Evolutionary conservation across 1,284 basidiomycete species (phyloP), one percentile per base, ranked within the genome.

Genomic region (Melanopsichium pennsylvanicum): DNA sequence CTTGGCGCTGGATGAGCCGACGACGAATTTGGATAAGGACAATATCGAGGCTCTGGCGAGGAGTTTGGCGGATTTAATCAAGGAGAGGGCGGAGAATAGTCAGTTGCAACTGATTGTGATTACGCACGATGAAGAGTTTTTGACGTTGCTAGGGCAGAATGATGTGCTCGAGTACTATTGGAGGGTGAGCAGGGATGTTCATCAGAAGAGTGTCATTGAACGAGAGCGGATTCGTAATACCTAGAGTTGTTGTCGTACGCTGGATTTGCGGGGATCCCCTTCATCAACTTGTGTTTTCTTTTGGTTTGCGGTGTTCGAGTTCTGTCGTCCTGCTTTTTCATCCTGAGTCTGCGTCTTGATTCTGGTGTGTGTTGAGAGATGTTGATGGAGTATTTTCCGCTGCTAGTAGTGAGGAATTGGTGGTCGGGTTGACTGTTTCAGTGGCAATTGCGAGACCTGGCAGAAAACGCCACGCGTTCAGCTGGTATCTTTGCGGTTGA

Each of bases 101-200:
- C 97, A 96, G 82, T 97, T 97, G 86, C 95, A 99, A 83, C 86
- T 98, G 38, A 90, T 99, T 69, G 90, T 99, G 76, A 98, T 98
- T 82, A 79, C 78, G 9, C 78, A 80, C 59, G 78, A 80, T 58
- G 74, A 77, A 38, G 74, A 79, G n/a, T 80, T 80, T 38, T 42
- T 79, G 31, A 68, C 62, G 19, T 36, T 72, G 45, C 61, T 80
- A 4, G 67, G 66, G 4, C 76, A 78, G 54, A 72, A 64, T 15
- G 72, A 73, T 37, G 70, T 71, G 25, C 63, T 80, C 33, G 74
- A 76, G 41, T 67, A 74, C 49, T 80, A 80, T 55, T 79, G 74
- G 71, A 72, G 77, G 37, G 77, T 79, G 45, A 64, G 66, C 29
- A 46, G 78, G 13, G 75, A 79, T 45, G 58, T 54, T 19, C 42